Evolutionary conservation across 1,284 basidiomycete species (phyloP), one percentile per base, ranked within the genome.

Genomic region (Marasmius tenuissimus): DNA sequence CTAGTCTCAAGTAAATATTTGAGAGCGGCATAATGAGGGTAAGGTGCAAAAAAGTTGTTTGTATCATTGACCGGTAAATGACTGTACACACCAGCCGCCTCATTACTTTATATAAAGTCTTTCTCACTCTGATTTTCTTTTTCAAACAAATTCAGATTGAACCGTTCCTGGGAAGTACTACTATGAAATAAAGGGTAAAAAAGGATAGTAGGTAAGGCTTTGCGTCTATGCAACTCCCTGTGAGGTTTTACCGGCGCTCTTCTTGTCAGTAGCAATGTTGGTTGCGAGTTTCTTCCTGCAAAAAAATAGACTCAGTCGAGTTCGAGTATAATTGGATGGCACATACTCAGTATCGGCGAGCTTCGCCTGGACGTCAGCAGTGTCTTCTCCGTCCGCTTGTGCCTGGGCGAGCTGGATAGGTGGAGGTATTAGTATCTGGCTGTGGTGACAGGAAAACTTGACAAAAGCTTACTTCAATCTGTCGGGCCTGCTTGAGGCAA

Each of bases 401-500:
- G 75, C 75, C 61, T 77, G 71, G 7, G 77, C 78, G 58, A 79
- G 72, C 76, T 76, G 54, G 18, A 12, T 27, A 39, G 49, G 35
- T 27, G 50, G 9, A 34, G 35, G 14, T n/a, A 20, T 27, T 4
- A 27, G 27, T 27, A 27, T 27, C 27, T 27, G 27, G 27, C 4
- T 4, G 27, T 27, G 2, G 27, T 27, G 27, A 27, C 27, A 4
- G n/a, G 27, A 8, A 12, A 56, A 37, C 9, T 33, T 27, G 35
- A 27, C 10, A 16, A 55, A 49, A 5, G 53, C 68, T 18, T 47
- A 74, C 72, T 68, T 80, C 70, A 70, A 81, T 81, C 60, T 78
- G 73, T 14, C 78, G 64, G 40, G 68, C 76, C 66, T 78, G 76
- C 20, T 75, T 70, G 63, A 75, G 72, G 37, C 75, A 81, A 27